phyloP scores from a whole-genome alignment of 345 rosid genomes.

The Bretschneidera sinensis region DNA sequence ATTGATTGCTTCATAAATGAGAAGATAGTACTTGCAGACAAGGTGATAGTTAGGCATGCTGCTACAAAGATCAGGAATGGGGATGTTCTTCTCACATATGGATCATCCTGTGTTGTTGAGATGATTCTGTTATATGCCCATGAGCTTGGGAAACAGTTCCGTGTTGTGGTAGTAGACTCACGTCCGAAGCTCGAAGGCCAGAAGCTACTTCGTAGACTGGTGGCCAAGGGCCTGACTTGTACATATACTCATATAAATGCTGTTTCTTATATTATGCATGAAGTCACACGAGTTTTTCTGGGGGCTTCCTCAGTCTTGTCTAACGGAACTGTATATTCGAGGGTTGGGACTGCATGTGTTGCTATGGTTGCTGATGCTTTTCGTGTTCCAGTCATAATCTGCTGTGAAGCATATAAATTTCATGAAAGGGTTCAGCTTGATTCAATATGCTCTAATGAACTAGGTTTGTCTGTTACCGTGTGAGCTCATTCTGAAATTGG shows the following conservation, averaged over 20 bases:
- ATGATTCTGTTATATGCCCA: slow-evolving; percentile 66
- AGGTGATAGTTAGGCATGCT: slow-evolving; percentile 63
- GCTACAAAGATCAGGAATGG: slow-evolving; percentile 69
- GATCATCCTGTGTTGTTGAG: slow-evolving; percentile 72
- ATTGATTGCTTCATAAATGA: slow-evolving; percentile 63
- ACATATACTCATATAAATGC: slow-evolving; percentile 75
- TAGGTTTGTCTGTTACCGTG: slow-evolving; percentile 35
- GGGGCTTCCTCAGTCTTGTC: slow-evolving; percentile 76
- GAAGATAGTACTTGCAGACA: slow-evolving; percentile 62
- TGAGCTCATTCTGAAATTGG: neutral
- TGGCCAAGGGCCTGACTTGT: slow-evolving; percentile 54
- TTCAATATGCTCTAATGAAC: slow-evolving; percentile 74
- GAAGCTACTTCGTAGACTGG: slow-evolving; percentile 56
- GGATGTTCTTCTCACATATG: slow-evolving; percentile 74
- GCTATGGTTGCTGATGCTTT: slow-evolving; percentile 83
- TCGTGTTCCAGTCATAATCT: slow-evolving; percentile 62
- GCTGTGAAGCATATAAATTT: slow-evolving; percentile 85
- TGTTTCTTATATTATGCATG: slow-evolving; percentile 68
- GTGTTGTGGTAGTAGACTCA: slow-evolving; percentile 66
- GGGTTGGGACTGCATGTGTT: slow-evolving; percentile 65
- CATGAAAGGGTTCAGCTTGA: slow-evolving; percentile 83
- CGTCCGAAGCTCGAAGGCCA: slow-evolving; percentile 71
- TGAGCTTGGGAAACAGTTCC: slow-evolving; percentile 65
- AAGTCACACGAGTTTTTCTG: slow-evolving; percentile 60
- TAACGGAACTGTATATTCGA: slow-evolving; percentile 72